Evolutionary conservation across 202 grass and related monocot species (phyloP), one percentile per base, ranked within the genome.

Genomic region (Panicum virgatum): DNA sequence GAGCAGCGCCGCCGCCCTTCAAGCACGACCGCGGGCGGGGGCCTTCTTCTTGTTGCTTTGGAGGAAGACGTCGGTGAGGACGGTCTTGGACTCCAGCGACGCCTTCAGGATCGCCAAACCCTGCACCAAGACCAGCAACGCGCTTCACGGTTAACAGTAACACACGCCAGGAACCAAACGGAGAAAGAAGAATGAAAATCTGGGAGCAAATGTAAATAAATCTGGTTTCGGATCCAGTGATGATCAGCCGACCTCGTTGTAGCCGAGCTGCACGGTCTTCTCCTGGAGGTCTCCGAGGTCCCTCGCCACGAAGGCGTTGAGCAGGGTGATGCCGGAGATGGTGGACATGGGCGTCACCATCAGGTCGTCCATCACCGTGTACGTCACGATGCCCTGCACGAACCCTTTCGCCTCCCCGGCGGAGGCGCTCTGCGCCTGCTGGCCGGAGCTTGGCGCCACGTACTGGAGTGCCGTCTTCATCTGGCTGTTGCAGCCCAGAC

Each of bases 61-160:
- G 12, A 79, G 32, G 80, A 90, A 93, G 34, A 90, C 85, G 4
- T 87, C 64, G 0, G 73, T 93, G 15, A 93, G 91, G 7, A 88
- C 88, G 12, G 81, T 80, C 14, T 44, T 90, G 19, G 88, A 86
- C 30, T 86, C 47, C 50, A 88, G n/a, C 16, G 85, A 85, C 5
- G 78, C 78, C 78, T 80, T 90, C 0, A 93, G 88, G 0, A 93
- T 48, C 73, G 60, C 71, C 58, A 91, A 22, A 8, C 83, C 88
- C 83, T 90, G 65, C 60, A 16, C 23, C 51, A 20, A n/a, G 22
- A 54, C 10, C 42, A 43, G 2, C 44, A 46, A 1, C 43, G n/a
- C n/a, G n/a, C n/a, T n/a, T n/a, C n/a, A n/a, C n/a, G n/a, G n/a
- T n/a, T n/a, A n/a, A n/a, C n/a, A n/a, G n/a, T n/a, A n/a, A n/a